A percentile compares a stretch with the other conserved stretches of the same genome.
These are phyloP conservation scores for Eucalyptus melliodora DNA, from an alignment of 345 rosid genomes.

Conservation along the genomic window DNA sequence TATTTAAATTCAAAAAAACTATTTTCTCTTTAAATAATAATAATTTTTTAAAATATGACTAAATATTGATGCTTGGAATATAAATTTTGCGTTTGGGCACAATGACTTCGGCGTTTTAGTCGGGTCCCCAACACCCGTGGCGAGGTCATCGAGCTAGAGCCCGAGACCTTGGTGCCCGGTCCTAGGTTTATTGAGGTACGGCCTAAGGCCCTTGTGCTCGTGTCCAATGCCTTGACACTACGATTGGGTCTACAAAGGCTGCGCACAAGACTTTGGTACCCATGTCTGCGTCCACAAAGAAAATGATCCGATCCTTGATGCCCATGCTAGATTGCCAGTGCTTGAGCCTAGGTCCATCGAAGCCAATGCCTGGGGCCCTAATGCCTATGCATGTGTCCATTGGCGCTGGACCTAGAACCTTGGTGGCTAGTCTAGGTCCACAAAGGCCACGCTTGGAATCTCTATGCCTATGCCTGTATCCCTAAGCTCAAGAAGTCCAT, in stretches of 20 bases:
- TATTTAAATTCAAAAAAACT: neutral
- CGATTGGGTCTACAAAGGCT: neutral
- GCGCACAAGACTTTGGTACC: neutral
- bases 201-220: neutral
- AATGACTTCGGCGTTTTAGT: neutral
- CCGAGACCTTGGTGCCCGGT: neutral
- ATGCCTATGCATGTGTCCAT: neutral
- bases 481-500: neutral
- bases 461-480: neutral
- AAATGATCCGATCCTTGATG: neutral
- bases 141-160: neutral
- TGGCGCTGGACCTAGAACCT: accelerated
- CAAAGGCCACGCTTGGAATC: neutral
- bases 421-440: neutral
- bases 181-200: too few species aligned
- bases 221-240: neutral
- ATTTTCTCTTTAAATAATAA: neutral
- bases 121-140: accelerated
- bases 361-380: neutral
- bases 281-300: neutral
- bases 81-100: neutral
- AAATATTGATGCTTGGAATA: neutral
- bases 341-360: neutral
- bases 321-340: neutral
- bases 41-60: neutral